Conservation (phyloP, 2,329 filamentous ascomycete species). For the Furcasterigmium sp. region DNA sequence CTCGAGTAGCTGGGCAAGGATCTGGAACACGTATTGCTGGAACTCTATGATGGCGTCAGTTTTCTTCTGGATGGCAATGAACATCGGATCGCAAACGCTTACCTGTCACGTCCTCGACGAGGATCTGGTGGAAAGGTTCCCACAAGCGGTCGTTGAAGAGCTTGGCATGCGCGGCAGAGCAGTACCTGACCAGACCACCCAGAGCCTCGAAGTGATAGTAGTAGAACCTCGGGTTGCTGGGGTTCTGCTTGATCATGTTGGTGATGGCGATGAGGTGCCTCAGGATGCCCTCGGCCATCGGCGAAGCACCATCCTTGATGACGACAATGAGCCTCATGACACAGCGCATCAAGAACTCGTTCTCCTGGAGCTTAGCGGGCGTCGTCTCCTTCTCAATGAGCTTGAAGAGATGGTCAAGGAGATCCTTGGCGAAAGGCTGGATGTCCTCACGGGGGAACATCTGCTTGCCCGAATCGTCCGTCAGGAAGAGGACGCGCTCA, state of each 20-base stretch:
- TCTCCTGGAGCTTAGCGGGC: slow-evolving; percentile 93
- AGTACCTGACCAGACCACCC: slow-evolving; percentile 78
- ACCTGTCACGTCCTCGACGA: slow-evolving; percentile 79
- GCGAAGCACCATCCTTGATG: slow-evolving; percentile 73
- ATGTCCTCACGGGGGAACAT: slow-evolving; percentile 79
- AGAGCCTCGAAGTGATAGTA: slow-evolving; percentile 97
- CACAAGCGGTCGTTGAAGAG: slow-evolving; percentile 79
- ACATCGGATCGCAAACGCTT: slow-evolving; percentile 17
- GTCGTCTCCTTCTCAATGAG: slow-evolving; percentile 81
- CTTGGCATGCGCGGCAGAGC: slow-evolving; percentile 59
- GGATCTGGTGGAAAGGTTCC: slow-evolving; percentile 72
- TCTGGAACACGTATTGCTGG: slow-evolving; percentile 92
- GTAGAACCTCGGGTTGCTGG: slow-evolving; percentile 95
- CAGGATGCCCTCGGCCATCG: slow-evolving; percentile 73
- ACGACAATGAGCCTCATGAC: slow-evolving; percentile 97
- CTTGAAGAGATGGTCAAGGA: slow-evolving; percentile 84
- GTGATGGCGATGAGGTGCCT: slow-evolving; percentile 84
- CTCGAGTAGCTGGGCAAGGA: slow-evolving; percentile 87
- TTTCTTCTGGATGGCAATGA: not conserved
- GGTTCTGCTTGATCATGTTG: slow-evolving; percentile 86
- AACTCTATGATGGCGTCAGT: slow-evolving; percentile 61
- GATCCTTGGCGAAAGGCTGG: slow-evolving; percentile 74
- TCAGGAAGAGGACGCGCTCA: slow-evolving; percentile 85
- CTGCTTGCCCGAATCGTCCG: slow-evolving; percentile 67
- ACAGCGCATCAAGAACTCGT: slow-evolving; percentile 97